Evolutionary conservation across 257 asterid species (phyloP).

Genomic region (Phtheirospermum japonicum): DNA sequence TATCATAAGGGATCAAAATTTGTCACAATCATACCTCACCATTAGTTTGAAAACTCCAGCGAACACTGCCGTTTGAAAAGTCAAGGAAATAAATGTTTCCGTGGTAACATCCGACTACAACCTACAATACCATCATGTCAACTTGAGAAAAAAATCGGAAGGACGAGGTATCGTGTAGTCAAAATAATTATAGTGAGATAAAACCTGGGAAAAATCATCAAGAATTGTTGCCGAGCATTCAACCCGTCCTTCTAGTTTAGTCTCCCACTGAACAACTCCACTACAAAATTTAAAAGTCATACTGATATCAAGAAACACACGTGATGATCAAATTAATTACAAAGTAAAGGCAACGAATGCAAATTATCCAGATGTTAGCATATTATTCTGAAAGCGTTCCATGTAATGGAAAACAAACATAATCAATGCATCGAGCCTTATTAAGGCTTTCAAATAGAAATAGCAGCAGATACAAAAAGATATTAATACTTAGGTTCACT

Average conservation of each 20-base stretch:
- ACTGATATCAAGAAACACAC: conserved; percentile 20
- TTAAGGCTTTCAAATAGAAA: conserved; percentile 14
- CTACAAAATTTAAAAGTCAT: conserved; percentile 38
- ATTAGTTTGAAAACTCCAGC: conserved; percentile 73
- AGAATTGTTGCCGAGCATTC: conserved; percentile 89
- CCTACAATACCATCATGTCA: conserved; percentile 41
- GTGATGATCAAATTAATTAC: conserved; percentile 7
- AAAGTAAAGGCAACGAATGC: neutral
- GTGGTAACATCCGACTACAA: conserved; percentile 85
- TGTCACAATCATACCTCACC: conserved; percentile 59
- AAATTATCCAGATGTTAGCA: conserved; percentile 11
- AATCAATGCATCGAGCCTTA: conserved; percentile 7
- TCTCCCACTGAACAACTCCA: conserved; percentile 76
- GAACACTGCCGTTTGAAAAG: conserved; percentile 59
- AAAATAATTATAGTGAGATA: conserved; percentile 20
- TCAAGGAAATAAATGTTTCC: conserved; percentile 76
- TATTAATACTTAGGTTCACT: neutral
- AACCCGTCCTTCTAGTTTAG: conserved; percentile 69
- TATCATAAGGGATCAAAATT: neutral
- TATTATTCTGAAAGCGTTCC: conserved; percentile 11
- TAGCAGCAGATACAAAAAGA: neutral
- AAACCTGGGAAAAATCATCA: conserved; percentile 81
- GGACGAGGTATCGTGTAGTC: conserved; percentile 2
- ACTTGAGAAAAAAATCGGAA: neutral
- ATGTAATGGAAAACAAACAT: conserved; percentile 1